Evolutionary conservation across 129 eudicot species (phyloP), one percentile per base, ranked within the genome.

Genomic region (Scalesia atractyloides): DNA sequence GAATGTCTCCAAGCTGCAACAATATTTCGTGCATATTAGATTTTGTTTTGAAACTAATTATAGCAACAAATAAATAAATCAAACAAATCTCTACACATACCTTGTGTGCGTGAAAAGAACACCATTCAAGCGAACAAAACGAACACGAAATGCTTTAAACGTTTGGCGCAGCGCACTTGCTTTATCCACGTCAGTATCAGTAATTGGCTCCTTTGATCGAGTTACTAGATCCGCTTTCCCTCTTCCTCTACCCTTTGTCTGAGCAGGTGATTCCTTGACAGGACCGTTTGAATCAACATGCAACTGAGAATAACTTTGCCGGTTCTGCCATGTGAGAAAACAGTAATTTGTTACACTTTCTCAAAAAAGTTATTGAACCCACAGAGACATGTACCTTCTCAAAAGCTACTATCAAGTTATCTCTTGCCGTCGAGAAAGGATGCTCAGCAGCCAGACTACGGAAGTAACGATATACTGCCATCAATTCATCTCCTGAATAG

Each of bases 51-150:
- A 22, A 22, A 58, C 16, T 24, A 26, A 12, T 2, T 13, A 5
- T 59, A 24, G 65, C 65, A 26, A 59, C 65, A 9, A 22, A 49
- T 33, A 9, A 22, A 49, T 33, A 20, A 19, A 48, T 26, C 47
- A 36, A 59, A 51, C 13, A 64, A 10, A 47, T 15, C 67, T 57
- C 43, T 12, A 46, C 3, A 53, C 73, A 66, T 82, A 87, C 92
- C 92, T 87, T 47, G 92, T 84, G 49, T 85, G 92, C 5, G 92
- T 81, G 80, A 79, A 87, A 63, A 87, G 84, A 80, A 87, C 68
- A 48, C 92, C 92, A 82, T 84, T 82, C 51, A 87, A 65, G 22
- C 85, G 92, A 68, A 87, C 87, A 79, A 84, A 84, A 9, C 82
- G 78, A 56, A 51, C 69, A 68, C 89, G 73, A 36, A 87, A 84